Conservation (phyloP, 345 rosid species). For the Eucalyptus cloeziana region DNA sequence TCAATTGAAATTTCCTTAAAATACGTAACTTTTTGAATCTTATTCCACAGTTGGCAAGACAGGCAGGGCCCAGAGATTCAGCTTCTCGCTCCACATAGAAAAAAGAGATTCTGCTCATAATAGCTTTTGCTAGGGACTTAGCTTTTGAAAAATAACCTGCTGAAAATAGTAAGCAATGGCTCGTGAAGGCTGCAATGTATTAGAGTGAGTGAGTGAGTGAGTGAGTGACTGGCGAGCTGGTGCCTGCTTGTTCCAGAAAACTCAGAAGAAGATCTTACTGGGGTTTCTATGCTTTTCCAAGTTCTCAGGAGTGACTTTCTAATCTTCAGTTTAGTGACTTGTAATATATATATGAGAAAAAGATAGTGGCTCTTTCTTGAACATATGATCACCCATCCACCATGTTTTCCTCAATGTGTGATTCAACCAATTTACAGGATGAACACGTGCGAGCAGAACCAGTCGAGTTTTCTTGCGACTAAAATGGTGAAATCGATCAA, state of each 20-base stretch:
- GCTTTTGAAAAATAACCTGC: neutral
- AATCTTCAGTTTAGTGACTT: neutral
- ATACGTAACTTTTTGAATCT: neutral
- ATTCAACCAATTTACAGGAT: neutral
- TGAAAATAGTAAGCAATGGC: neutral
- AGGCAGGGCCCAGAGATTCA: conserved; percentile 55
- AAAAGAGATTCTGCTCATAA: neutral
- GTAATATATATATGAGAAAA: neutral
- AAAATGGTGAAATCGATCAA: neutral
- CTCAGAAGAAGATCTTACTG: neutral
- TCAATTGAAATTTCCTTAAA: neutral
- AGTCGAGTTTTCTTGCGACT: neutral
- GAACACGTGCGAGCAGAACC: neutral
- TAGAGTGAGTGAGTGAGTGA: neutral
- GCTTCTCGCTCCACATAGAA: conserved; percentile 46
- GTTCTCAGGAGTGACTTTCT: neutral
- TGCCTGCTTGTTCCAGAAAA: neutral
- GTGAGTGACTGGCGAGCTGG: neutral
- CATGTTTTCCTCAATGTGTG: neutral
- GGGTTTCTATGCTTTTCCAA: neutral
- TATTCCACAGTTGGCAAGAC: conserved; percentile 55
- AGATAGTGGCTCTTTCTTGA: neutral
- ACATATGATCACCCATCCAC: neutral
- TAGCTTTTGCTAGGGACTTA: neutral
- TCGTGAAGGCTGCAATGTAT: neutral